Evolutionary conservation across 1,284 basidiomycete genomes (phyloP), one percentile per base, ranked within the genome.

Genomic region (Kalmanozyma brasiliensis): DNA sequence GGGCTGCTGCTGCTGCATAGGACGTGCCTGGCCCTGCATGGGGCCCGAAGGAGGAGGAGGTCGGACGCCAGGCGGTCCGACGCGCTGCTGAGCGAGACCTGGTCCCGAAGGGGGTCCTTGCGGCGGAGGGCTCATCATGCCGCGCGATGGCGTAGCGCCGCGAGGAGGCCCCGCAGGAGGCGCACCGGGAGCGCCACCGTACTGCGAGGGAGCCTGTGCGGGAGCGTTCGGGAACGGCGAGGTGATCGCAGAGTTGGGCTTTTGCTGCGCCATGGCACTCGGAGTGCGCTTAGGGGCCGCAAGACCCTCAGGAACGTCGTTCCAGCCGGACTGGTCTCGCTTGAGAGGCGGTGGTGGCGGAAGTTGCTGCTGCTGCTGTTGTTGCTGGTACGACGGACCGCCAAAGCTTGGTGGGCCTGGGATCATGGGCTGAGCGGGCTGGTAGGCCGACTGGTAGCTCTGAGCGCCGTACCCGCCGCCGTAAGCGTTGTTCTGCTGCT

Each of bases 141-240:
- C 24, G 84, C 84, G 16, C 82, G 68, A 66, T 4, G 69, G 75
- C 22, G 73, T 75, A 13, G 49, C 41, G 16, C 73, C 70, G 24
- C 73, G 72, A 45, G 78, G 79, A 16, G 79, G 78, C 38, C 79
- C 76, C 20, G 76, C 67, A 23, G 78, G 76, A 37, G 78, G 72
- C n/a, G 77, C 73, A 22, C 65, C 73, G 8, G 79, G 56, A 22
- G 52, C 61, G 22, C 24, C 48, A 17, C 66, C 62, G 53, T 63
- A 70, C 1, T 67, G 67, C 24, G 53, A 60, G 1, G 67, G 57
- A 20, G 69, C 49, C 19, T 70, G 46, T 22, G 75, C 64, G 20
- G 80, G 76, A 45, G 81, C 86, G 72, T 91, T 92, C 8, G 93
- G 91, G 88, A 97, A 96, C 1, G 94, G 94, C 23, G 91, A 88